Evolutionary conservation across 306 rosid species (phyloP).

Genomic region (Dryas alaskensis): DNA sequence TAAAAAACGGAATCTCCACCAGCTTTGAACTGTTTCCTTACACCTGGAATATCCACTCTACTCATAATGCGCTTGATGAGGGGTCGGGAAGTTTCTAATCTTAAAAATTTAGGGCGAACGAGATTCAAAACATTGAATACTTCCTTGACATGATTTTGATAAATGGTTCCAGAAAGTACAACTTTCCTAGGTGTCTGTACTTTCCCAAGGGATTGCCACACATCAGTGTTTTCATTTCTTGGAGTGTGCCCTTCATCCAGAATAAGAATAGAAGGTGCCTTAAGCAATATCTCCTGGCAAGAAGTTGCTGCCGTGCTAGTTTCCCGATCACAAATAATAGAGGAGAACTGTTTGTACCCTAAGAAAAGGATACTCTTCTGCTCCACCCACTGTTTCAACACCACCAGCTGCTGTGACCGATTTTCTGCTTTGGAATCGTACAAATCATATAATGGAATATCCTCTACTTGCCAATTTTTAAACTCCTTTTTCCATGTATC

Average conservation of each 20-base stretch:
- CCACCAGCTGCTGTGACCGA: slow-evolving; percentile 64
- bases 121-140: slow-evolving; percentile 83
- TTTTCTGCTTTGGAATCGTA: slow-evolving; percentile 78
- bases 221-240: slow-evolving; percentile 82
- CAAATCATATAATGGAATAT: slow-evolving; percentile 70
- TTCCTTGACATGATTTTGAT: slow-evolving; percentile 88
- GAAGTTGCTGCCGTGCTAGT: slow-evolving; percentile 29
- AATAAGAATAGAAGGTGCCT: slow-evolving; percentile 73
- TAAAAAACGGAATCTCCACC: slow-evolving; percentile 44
- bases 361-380: slow-evolving; percentile 79
- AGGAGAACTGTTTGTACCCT: slow-evolving; percentile 87
- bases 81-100: slow-evolving; percentile 56
- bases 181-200: slow-evolving; percentile 81
- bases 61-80: slow-evolving; percentile 70
- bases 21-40: slow-evolving; percentile 42
- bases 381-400: slow-evolving; percentile 69
- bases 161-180: slow-evolving; percentile 88
- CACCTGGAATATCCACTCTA: slow-evolving; percentile 57
- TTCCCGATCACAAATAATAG: slow-evolving; percentile 61
- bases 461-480: slow-evolving; percentile 87
- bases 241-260: slow-evolving; percentile 98
- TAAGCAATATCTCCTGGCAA: slow-evolving; percentile 69
- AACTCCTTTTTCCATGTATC: slow-evolving; percentile 93
- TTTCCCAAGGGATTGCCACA: slow-evolving; percentile 70
- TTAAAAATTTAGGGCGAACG: slow-evolving; percentile 75